Percentiles rank a stretch among this genome's conserved stretches.
Evolutionary conservation across 129 eudicot genomes (phyloP).

Genomic region (Artemisia argyi): DNA sequence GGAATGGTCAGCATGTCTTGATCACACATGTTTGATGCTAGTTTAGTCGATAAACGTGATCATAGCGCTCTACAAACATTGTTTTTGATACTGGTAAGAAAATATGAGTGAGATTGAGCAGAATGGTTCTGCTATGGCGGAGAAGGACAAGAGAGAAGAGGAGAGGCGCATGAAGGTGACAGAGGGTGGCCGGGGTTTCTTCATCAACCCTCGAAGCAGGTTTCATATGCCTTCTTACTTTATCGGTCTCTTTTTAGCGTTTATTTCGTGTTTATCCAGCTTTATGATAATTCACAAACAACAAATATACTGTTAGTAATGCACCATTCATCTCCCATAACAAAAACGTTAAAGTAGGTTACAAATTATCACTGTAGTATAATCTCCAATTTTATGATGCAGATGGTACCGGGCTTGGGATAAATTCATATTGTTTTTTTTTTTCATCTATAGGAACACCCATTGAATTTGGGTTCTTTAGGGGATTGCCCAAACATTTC

Average conservation of each 20-base stretch:
- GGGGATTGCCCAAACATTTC: constrained; percentile 74
- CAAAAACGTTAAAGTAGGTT: too few relatives aligned
- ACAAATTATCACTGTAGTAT: not conserved
- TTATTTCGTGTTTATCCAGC: not conserved
- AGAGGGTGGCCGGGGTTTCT: not conserved
- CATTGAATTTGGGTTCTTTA: constrained; percentile 92
- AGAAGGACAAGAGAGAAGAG: not conserved
- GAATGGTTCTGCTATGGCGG: not conserved
- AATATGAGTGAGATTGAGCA: not conserved
- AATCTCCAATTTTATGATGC: constrained; percentile 30
- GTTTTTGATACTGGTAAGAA: not conserved
- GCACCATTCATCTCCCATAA: not conserved
- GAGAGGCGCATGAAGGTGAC: not conserved
- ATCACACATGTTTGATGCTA: not conserved
- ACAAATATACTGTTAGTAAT: not conserved
- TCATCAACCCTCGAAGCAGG: constrained; percentile 1
- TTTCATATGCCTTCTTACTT: not conserved
- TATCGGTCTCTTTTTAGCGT: not conserved
- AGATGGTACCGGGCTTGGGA: constrained; percentile 91
- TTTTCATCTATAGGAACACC: constrained; percentile 95
- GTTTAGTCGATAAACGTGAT: not conserved
- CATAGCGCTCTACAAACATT: not conserved
- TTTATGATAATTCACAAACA: too few relatives aligned
- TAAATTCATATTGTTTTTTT: constrained; percentile 71
- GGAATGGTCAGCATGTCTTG: not conserved